Evolutionary conservation across 2,329 filamentous ascomycete genomes (phyloP).

Genomic region (Colletotrichum noveboracense): DNA sequence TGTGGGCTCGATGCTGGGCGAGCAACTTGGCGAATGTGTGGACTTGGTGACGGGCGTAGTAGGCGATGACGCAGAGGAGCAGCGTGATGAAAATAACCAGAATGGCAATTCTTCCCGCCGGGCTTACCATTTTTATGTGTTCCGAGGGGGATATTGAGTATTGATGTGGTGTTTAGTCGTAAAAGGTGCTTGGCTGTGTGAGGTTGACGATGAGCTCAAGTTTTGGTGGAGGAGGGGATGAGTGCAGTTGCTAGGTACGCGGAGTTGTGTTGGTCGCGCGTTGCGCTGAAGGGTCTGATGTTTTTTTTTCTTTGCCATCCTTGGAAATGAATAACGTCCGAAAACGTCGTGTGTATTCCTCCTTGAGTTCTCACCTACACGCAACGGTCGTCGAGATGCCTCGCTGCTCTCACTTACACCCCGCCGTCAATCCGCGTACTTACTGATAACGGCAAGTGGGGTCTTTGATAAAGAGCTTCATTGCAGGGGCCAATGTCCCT

Average conservation of each 20-base stretch:
- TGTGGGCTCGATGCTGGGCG: not conserved
- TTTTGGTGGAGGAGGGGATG: not conserved
- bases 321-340: not conserved
- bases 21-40: constrained; percentile 30
- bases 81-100: constrained; percentile 34
- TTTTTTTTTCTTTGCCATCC: not conserved
- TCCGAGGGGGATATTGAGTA: not conserved
- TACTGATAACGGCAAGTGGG: constrained; percentile 1
- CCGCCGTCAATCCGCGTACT: not conserved
- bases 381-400: not conserved
- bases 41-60: constrained; percentile 33
- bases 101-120: constrained; percentile 35
- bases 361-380: not conserved
- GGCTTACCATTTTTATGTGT: constrained; percentile 26
- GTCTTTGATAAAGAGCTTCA: not conserved
- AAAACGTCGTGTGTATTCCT: not conserved
- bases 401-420: not conserved
- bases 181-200: not conserved
- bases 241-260: not conserved
- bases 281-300: not conserved
- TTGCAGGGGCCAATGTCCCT: not conserved
- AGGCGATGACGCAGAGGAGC: constrained; percentile 32
- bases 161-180: not conserved
- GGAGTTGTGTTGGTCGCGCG: not conserved
- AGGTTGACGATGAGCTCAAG: not conserved